These are phyloP conservation scores for Novymonas esmeraldas DNA, from an alignment of 208 protist species.

Conservation along the genomic window DNA sequence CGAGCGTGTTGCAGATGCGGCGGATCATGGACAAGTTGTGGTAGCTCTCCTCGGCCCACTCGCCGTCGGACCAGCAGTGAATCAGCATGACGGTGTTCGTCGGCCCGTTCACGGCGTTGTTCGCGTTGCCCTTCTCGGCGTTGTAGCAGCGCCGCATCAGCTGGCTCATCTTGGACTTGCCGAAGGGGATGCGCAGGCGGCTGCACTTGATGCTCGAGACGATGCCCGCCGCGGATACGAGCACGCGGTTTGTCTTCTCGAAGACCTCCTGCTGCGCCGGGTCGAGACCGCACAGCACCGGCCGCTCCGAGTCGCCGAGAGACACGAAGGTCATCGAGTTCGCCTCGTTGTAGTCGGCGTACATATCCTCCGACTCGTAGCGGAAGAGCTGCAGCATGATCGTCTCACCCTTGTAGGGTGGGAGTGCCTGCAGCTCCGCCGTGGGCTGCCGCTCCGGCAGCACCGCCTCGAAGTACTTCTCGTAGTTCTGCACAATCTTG, in stretches of 20 bases:
- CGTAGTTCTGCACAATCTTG: constrained; percentile 80
- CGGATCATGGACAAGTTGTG: constrained; percentile 86
- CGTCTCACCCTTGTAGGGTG: constrained; percentile 86
- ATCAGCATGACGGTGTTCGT: constrained; percentile 84
- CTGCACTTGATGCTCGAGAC: constrained; percentile 91
- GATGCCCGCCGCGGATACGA: constrained; percentile 80
- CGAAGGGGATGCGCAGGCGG: constrained; percentile 91
- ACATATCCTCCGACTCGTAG: constrained; percentile 75
- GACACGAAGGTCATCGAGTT: constrained; percentile 88
- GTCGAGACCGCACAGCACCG: constrained; percentile 88
- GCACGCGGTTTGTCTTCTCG: constrained; percentile 79
- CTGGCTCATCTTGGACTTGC: constrained; percentile 91
- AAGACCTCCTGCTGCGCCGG: constrained; percentile 57
- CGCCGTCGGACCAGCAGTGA: constrained; percentile 80
- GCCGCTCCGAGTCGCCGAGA: constrained; percentile 85
- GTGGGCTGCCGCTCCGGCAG: constrained; percentile 81
- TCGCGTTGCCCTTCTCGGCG: constrained; percentile 80
- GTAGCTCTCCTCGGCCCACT: constrained; percentile 88
- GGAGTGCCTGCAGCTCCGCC: constrained; percentile 79
- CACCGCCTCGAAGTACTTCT: constrained; percentile 75
- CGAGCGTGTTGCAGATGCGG: constrained; percentile 83
- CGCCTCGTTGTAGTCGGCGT: constrained; percentile 69
- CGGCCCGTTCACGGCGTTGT: constrained; percentile 70
- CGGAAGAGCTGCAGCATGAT: constrained; percentile 83
- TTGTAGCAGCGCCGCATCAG: constrained; percentile 92